phyloP scores from a whole-genome alignment of 2,329 filamentous ascomycete species.

The Xylaria sp. region DNA sequence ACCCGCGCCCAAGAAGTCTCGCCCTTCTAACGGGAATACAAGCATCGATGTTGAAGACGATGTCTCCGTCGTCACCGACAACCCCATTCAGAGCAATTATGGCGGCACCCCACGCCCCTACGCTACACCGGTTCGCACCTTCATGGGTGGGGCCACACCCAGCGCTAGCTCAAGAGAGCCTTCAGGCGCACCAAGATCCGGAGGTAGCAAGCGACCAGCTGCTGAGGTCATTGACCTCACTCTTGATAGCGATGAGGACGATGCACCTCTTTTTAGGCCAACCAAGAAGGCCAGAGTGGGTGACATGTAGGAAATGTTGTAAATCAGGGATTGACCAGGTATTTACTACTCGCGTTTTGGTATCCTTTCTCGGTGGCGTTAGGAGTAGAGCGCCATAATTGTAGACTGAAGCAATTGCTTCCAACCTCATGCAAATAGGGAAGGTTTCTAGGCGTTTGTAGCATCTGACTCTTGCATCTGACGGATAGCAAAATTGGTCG shows the following conservation, averaged over 20 bases:
- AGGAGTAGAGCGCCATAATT: conserved; percentile 18
- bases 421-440: background rate
- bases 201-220: conserved; percentile 51
- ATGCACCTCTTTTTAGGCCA: conserved; percentile 55
- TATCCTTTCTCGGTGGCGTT: conserved; percentile 27
- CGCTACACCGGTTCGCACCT: conserved; percentile 41
- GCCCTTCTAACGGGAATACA: conserved; percentile 43
- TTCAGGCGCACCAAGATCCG: conserved; percentile 52
- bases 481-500: conserved; percentile 24
- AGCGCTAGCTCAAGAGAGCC: conserved; percentile 47
- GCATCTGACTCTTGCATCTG: conserved; percentile 35
- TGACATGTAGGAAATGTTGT: conserved; percentile 24
- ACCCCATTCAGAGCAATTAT: conserved; percentile 52
- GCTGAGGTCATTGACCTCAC: conserved; percentile 70
- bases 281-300: conserved; percentile 55
- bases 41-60: conserved; percentile 62
- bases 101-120: conserved; percentile 41
- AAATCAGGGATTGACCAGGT: conserved; percentile 10
- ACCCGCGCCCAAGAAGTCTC: conserved; percentile 45
- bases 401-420: conserved; percentile 18
- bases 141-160: conserved; percentile 39
- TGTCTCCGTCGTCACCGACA: conserved; percentile 59
- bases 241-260: conserved; percentile 65
- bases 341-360: background rate
- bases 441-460: conserved; percentile 35